Evolutionary conservation across 1,284 basidiomycete genomes (phyloP).

Genomic region (Rhizopogon hawkerae): DNA sequence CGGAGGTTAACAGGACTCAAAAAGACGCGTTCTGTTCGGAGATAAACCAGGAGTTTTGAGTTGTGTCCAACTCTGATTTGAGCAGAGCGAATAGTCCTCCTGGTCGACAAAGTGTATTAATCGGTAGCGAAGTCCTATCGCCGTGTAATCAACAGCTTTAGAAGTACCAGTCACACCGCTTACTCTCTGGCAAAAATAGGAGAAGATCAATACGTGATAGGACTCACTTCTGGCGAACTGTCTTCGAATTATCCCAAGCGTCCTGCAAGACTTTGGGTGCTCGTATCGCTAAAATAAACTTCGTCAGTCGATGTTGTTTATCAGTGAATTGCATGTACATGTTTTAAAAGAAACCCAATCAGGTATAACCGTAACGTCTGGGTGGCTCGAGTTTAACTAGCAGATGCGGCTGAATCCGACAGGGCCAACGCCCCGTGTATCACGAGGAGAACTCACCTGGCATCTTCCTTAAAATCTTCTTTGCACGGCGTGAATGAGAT

Average conservation of each 20-base stretch:
- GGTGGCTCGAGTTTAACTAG: too few relatives aligned
- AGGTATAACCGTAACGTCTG: neutral
- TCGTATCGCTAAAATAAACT: constrained; percentile 51
- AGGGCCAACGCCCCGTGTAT: neutral
- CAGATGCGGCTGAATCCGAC: neutral
- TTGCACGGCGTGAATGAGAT: constrained; percentile 60
- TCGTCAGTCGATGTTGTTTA: neutral
- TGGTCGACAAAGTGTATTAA: neutral
- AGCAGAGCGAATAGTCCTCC: neutral
- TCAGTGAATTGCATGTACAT: neutral
- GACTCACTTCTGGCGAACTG: constrained; percentile 87
- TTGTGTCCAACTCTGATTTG: neutral
- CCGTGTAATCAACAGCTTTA: neutral
- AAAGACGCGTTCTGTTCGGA: neutral
- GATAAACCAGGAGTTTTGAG: too few relatives aligned
- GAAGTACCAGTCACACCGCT: neutral
- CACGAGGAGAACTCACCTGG: constrained; percentile 41
- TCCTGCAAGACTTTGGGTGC: constrained; percentile 80
- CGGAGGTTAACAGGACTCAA: neutral
- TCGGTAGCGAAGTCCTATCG: neutral
- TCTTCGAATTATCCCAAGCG: constrained; percentile 84
- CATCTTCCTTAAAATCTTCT: constrained; percentile 70
- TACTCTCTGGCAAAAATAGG: neutral
- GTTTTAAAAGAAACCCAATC: neutral
- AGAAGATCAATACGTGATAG: neutral